phyloP scores from a whole-genome alignment of 805 yeast genomes.

The Suhomyces emberorum region DNA sequence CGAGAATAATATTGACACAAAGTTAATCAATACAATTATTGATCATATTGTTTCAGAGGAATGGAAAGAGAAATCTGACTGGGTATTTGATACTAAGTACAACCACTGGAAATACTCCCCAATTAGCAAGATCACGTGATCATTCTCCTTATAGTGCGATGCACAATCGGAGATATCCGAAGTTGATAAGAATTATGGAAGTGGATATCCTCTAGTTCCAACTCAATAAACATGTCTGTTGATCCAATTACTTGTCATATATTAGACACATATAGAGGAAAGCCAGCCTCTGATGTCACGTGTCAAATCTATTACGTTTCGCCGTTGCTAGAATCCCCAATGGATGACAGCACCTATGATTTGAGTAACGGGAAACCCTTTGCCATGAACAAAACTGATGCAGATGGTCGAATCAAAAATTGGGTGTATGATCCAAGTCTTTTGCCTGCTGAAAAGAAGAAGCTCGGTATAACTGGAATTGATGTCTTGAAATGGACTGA shows the following conservation, averaged over 20 bases:
- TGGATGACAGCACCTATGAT: constrained; percentile 27
- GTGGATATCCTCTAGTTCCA: neutral
- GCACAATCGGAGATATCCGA: neutral
- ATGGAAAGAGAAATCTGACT: constrained; percentile 14
- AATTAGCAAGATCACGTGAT: neutral
- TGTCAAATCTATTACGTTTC: constrained; percentile 54
- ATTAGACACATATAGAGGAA: constrained; percentile 78
- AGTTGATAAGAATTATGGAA: neutral
- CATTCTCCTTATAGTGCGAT: neutral
- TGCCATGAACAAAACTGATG: constrained; percentile 68
- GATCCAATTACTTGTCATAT: constrained; percentile 85
- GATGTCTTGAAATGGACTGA: constrained; percentile 38
- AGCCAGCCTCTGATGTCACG: constrained; percentile 74
- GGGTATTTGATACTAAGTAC: constrained; percentile 21
- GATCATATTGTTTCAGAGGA: constrained; percentile 19
- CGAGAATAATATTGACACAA: constrained; percentile 12
- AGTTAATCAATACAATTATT: constrained; percentile 24
- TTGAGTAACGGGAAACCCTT: constrained; percentile 38
- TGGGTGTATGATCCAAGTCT: constrained; percentile 56
- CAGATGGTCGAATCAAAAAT: constrained; percentile 72
- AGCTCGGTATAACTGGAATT: constrained; percentile 26
- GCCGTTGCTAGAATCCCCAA: constrained; percentile 17
- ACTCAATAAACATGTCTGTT: constrained; percentile 19
- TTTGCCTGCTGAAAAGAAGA: constrained; percentile 8
- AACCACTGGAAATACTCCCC: constrained; percentile 9